These are phyloP conservation scores for Talaromyces sp. DNA, from an alignment of 2,329 filamentous ascomycete species.

Conservation along the genomic window DNA sequence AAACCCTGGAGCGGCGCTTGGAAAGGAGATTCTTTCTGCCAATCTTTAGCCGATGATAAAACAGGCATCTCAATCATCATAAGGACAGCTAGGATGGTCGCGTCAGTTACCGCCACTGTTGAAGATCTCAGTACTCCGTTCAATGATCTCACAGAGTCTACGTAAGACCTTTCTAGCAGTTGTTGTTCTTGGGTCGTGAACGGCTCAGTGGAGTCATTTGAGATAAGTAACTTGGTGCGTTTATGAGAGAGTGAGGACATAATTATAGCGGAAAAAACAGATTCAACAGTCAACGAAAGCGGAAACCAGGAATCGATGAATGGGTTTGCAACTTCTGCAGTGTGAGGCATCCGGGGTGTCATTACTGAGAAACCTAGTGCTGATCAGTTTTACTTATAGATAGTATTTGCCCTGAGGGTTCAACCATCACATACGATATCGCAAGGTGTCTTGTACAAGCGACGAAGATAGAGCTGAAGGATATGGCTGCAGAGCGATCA, in stretches of 20 bases:
- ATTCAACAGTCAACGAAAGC: conserved; percentile 27
- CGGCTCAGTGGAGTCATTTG: neutral
- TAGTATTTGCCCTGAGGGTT: neutral
- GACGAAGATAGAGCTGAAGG: neutral
- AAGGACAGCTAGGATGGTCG: neutral
- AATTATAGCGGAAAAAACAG: conserved; percentile 30
- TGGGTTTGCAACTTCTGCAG: conserved; percentile 1
- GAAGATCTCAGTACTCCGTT: neutral
- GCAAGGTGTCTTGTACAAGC: neutral
- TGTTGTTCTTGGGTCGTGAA: neutral
- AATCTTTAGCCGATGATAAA: neutral
- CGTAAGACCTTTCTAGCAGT: neutral
- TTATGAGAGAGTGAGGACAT: neutral
- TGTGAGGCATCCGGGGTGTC: conserved; percentile 8
- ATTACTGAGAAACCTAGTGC: conserved; percentile 4
- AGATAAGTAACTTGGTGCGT: neutral
- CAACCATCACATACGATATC: neutral
- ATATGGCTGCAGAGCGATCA: neutral
- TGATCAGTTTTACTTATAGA: neutral
- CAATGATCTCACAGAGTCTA: neutral
- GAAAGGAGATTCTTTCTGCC: neutral
- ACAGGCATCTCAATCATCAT: neutral
- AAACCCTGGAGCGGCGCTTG: neutral
- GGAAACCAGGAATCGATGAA: conserved; percentile 27
- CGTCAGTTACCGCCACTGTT: neutral